phyloP scores from a whole-genome alignment of 495 filamentous ascomycete species.

The Penicillium nucicola region DNA sequence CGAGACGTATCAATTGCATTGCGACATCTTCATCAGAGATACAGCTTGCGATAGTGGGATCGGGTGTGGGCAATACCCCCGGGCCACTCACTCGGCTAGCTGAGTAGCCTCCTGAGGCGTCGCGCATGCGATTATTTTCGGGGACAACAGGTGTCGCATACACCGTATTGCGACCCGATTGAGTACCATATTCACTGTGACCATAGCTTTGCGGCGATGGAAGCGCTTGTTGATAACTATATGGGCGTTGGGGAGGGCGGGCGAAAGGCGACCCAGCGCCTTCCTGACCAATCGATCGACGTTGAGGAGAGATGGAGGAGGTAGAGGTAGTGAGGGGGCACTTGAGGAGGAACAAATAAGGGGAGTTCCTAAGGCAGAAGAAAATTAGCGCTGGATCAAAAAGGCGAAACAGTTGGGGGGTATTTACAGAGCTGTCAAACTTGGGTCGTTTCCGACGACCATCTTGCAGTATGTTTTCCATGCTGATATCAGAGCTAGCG shows the following conservation, averaged over 20 bases:
- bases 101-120: conserved; percentile 34
- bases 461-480: conserved; percentile 97
- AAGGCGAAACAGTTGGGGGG: conserved; percentile 6
- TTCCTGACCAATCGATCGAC: conserved; percentile 62
- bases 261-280: conserved; percentile 64
- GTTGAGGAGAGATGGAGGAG: conserved; percentile 89
- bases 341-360: conserved; percentile 89
- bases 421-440: conserved; percentile 93
- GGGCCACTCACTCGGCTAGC: conserved; percentile 39
- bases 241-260: conserved; percentile 67
- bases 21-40: conserved; percentile 98
- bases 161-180: conserved; percentile 34
- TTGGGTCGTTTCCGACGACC: conserved; percentile 92
- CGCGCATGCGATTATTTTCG: conserved; percentile 66
- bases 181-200: conserved; percentile 47
- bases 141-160: conserved; percentile 54
- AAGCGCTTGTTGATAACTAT: conserved; percentile 65
- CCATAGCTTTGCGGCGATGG: conserved; percentile 78
- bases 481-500: conserved; percentile 92
- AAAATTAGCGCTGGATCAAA: conserved; percentile 5
- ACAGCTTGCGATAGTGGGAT: conserved; percentile 89
- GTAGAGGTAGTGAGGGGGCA: conserved; percentile 80
- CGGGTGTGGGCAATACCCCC: conserved; percentile 83
- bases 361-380: conserved; percentile 73
- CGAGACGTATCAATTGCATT: conserved; percentile 89